phyloP scores from a whole-genome alignment of 768 basidiomycete genomes.

The Nevesoporus exiguus region DNA sequence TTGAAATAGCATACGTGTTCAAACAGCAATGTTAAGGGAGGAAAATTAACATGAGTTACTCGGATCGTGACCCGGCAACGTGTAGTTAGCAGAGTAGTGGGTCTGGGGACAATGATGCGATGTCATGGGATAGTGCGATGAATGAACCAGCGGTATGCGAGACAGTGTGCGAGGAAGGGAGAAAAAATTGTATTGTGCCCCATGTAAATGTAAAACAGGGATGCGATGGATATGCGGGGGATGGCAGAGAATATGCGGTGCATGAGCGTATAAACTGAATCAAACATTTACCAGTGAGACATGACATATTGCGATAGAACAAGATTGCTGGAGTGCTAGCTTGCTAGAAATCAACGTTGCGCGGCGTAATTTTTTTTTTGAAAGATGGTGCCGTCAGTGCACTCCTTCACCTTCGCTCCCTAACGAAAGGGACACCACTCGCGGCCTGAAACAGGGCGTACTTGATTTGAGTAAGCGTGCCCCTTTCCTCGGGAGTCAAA shows the following conservation, averaged over 20 bases:
- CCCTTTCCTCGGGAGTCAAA: slow-evolving; percentile 36
- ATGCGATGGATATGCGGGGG: slow-evolving; percentile 25
- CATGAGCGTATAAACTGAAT: slow-evolving; percentile 19
- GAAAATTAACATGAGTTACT: slow-evolving; percentile 19
- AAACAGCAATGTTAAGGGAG: slow-evolving; percentile 8
- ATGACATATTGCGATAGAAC: slow-evolving; percentile 12
- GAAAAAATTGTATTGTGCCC: slow-evolving; percentile 12
- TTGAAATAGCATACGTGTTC: slow-evolving; percentile 18
- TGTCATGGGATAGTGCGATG: slow-evolving; percentile 16
- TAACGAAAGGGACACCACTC: slow-evolving; percentile 36
- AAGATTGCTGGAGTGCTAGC: slow-evolving; percentile 4
- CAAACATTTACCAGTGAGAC: slow-evolving; percentile 22
- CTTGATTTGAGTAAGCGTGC: slow-evolving; percentile 46
- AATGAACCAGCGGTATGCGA: slow-evolving; percentile 23
- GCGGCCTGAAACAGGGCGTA: slow-evolving; percentile 50
- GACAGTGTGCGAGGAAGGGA: slow-evolving; percentile 13
- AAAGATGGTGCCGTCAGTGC: slow-evolving; percentile 6
- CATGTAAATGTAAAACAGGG: slow-evolving; percentile 13
- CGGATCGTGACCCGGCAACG: slow-evolving; percentile 4
- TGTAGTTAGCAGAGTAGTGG: slow-evolving; percentile 10
- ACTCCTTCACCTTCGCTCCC: slow-evolving; percentile 26
- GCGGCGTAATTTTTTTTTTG: slow-evolving; percentile 19
- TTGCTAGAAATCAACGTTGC: slow-evolving; percentile 14
- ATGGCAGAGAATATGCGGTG: slow-evolving; percentile 18
- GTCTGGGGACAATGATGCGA: slow-evolving; percentile 17